These are phyloP conservation scores for Phytomonas francai DNA, from an alignment of 208 protist species.

Conservation along the genomic window DNA sequence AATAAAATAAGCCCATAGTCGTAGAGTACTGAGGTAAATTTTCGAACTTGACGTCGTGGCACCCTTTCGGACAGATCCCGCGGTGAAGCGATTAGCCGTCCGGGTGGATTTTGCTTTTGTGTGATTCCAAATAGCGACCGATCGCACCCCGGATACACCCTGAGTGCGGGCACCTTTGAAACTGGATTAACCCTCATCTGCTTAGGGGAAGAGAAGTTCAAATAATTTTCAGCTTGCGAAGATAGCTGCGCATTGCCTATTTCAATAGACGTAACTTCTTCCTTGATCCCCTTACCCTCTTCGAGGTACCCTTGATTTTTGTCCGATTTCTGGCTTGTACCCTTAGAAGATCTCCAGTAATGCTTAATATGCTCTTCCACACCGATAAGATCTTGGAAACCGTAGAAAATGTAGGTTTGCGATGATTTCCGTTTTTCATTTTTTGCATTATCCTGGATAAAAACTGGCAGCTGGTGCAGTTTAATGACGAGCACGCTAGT, in stretches of 20 bases:
- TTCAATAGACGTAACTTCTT: background rate
- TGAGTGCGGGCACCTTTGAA: background rate
- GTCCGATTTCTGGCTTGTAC: background rate
- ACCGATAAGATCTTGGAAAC: constrained; percentile 70
- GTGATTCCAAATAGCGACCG: background rate
- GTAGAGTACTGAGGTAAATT: background rate
- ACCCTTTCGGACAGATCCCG: background rate
- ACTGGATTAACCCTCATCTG: background rate
- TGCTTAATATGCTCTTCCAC: constrained; percentile 39
- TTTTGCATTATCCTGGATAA: constrained; percentile 11
- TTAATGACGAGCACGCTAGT: constrained; percentile 65
- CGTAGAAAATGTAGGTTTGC: constrained; percentile 62
- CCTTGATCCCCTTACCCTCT: background rate
- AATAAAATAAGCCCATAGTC: background rate
- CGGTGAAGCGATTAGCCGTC: background rate
- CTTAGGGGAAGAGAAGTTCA: background rate
- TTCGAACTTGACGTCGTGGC: background rate
- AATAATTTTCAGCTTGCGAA: background rate
- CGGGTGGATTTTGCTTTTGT: background rate
- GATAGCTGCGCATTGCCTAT: background rate
- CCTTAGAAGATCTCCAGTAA: constrained; percentile 15
- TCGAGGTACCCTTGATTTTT: background rate
- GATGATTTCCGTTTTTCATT: constrained; percentile 15
- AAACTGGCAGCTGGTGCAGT: constrained; percentile 18
- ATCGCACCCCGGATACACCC: background rate